Conservation (phyloP, 1,284 basidiomycete species). For the Vanrija sp. region DNA sequence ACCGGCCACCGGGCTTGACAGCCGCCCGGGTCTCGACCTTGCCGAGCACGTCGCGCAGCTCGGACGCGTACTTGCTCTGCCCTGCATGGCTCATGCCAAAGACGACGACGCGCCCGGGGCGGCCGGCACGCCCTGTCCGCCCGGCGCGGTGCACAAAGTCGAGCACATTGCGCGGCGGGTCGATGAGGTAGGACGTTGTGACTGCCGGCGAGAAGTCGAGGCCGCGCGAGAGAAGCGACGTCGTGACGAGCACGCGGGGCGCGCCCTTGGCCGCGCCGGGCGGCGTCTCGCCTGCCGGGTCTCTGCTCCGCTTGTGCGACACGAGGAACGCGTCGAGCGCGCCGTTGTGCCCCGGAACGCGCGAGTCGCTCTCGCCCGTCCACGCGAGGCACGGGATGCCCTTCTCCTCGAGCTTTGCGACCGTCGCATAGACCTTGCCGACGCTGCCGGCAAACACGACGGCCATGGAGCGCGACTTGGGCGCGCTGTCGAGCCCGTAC, state of each 20-base stretch:
- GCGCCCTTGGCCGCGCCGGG: background rate
- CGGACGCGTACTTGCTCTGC: conserved; percentile 20
- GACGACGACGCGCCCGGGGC: conserved; percentile 59
- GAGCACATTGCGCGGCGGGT: conserved; percentile 77
- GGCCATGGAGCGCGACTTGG: conserved; percentile 53
- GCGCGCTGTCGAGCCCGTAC: background rate
- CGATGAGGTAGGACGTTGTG: conserved; percentile 74
- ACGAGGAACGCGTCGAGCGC: conserved; percentile 61
- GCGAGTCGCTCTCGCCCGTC: conserved; percentile 56
- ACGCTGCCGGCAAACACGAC: conserved; percentile 78
- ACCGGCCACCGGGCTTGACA: conserved; percentile 15
- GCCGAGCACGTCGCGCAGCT: conserved; percentile 24
- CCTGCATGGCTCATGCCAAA: conserved; percentile 40
- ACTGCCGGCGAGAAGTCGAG: conserved; percentile 76
- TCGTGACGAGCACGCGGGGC: conserved; percentile 71
- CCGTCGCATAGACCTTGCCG: conserved; percentile 61
- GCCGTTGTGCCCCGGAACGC: conserved; percentile 55
- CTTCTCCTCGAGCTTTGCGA: conserved; percentile 56
- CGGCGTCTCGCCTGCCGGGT: background rate
- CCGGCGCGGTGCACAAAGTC: conserved; percentile 88
- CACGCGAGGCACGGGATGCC: conserved; percentile 65
- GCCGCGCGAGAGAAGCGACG: conserved; percentile 83
- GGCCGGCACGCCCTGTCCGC: conserved; percentile 59
- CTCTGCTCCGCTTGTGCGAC: conserved; percentile 1
- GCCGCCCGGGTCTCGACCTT: conserved; percentile 7